Conservation (phyloP, 2,329 filamentous ascomycete species). For the Fusarium sublunatum region DNA sequence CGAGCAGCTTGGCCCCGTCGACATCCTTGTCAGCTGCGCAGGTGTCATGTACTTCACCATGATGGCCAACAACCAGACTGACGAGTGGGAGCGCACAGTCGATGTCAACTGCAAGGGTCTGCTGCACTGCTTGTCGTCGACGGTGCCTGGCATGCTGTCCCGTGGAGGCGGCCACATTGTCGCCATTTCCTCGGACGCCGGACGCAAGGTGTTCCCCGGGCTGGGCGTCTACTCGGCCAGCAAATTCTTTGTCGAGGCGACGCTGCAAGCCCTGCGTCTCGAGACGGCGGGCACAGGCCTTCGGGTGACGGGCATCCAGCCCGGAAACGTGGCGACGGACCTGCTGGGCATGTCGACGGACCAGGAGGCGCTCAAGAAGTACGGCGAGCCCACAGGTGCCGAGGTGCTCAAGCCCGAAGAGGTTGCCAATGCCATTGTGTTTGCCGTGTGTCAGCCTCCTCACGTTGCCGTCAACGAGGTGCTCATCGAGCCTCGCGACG, state of each 20-base stretch:
- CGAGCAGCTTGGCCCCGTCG: constrained; percentile 75
- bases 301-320: constrained; percentile 79
- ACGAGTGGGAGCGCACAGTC: constrained; percentile 84
- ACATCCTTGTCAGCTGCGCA: constrained; percentile 83
- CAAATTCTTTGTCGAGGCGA: constrained; percentile 88
- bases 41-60: constrained; percentile 92
- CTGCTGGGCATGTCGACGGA: constrained; percentile 81
- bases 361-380: constrained; percentile 80
- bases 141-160: constrained; percentile 76
- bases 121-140: constrained; percentile 75
- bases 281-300: constrained; percentile 81
- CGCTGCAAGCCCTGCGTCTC: constrained; percentile 77
- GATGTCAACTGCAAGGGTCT: constrained; percentile 90
- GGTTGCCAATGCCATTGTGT: constrained; percentile 78
- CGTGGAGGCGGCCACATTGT: constrained; percentile 79
- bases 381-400: constrained; percentile 78
- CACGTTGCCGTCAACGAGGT: constrained; percentile 86
- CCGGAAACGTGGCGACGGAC: constrained; percentile 80
- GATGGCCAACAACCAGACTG: constrained; percentile 80
- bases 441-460: constrained; percentile 77
- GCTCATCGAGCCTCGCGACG: constrained; percentile 80
- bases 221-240: constrained; percentile 84
- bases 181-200: constrained; percentile 84
- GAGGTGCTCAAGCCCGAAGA: constrained; percentile 80
- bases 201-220: constrained; percentile 83